Conservation (phyloP, 208 protist species). For the Leishmania tarentolae region DNA sequence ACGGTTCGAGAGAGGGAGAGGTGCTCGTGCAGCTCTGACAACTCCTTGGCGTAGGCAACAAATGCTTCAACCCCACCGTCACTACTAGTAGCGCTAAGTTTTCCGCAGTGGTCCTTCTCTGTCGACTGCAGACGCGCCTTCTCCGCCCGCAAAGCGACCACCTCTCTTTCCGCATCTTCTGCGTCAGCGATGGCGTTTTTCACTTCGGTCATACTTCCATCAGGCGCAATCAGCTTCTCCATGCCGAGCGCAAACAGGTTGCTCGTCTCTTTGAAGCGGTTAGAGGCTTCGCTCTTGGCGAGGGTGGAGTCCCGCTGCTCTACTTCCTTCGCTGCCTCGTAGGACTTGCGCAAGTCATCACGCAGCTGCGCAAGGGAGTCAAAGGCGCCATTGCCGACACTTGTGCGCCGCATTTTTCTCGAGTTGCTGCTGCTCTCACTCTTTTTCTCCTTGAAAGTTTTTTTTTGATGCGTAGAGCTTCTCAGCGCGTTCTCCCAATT, state of each 20-base stretch:
- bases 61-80: slow-evolving; percentile 23
- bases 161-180: slow-evolving; percentile 11
- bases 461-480: neutral
- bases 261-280: slow-evolving; percentile 19
- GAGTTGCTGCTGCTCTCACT: neutral
- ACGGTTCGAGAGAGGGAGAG: slow-evolving; percentile 45
- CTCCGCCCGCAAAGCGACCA: slow-evolving; percentile 35
- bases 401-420: slow-evolving; percentile 15
- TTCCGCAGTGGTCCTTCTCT: neutral
- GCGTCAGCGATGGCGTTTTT: slow-evolving; percentile 11
- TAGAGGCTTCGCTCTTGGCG: neutral
- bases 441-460: neutral
- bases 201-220: slow-evolving; percentile 23
- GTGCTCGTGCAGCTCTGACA: slow-evolving; percentile 59
- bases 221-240: slow-evolving; percentile 11
- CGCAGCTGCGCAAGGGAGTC: slow-evolving; percentile 15
- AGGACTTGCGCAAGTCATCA: slow-evolving; percentile 3
- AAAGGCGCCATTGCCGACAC: slow-evolving; percentile 11
- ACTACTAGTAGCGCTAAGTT: neutral
- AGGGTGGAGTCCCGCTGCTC: neutral
- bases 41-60: slow-evolving; percentile 39
- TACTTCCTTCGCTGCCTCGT: neutral
- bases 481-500: neutral
- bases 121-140: slow-evolving; percentile 34
- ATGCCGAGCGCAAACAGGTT: slow-evolving; percentile 19